phyloP scores from a whole-genome alignment of 345 rosid genomes.

The Populus simonii region DNA sequence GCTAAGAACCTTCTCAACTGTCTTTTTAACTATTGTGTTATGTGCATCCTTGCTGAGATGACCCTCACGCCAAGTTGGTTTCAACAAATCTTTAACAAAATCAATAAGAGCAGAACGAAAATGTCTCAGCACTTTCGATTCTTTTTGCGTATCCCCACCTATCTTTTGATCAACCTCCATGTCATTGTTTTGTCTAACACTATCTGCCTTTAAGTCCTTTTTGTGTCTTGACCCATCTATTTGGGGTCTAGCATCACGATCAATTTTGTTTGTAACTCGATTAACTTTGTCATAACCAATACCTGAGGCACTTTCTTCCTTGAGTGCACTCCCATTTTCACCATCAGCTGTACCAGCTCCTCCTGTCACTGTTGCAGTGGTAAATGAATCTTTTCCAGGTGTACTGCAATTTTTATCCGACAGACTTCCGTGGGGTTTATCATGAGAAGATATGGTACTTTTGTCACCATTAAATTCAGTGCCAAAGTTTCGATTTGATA shows the following conservation, averaged over 20 bases:
- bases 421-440: constrained; percentile 35
- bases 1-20: constrained; percentile 67
- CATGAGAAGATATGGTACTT: constrained; percentile 40
- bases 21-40: constrained; percentile 67
- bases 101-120: constrained; percentile 66
- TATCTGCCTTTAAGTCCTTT: constrained; percentile 36
- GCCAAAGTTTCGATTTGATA: constrained; percentile 16
- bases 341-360: constrained; percentile 49
- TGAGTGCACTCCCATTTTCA: constrained; percentile 32
- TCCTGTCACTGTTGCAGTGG: constrained; percentile 36
- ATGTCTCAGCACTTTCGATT: constrained; percentile 52
- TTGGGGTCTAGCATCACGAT: constrained; percentile 33
- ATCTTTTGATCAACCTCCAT: constrained; percentile 44
- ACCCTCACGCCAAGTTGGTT: constrained; percentile 86
- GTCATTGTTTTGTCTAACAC: constrained; percentile 29
- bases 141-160: constrained; percentile 40
- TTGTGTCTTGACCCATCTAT: constrained; percentile 43
- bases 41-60: constrained; percentile 77
- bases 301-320: constrained; percentile 49
- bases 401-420: constrained; percentile 29
- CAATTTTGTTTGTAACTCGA: constrained; percentile 31
- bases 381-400: constrained; percentile 19
- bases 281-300: constrained; percentile 34
- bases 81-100: constrained; percentile 60
- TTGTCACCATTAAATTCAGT: constrained; percentile 46